Evolutionary conservation across 2,329 filamentous ascomycete species (phyloP), one percentile per base, ranked within the genome.

Genomic region (Colletotrichum tanaceti): DNA sequence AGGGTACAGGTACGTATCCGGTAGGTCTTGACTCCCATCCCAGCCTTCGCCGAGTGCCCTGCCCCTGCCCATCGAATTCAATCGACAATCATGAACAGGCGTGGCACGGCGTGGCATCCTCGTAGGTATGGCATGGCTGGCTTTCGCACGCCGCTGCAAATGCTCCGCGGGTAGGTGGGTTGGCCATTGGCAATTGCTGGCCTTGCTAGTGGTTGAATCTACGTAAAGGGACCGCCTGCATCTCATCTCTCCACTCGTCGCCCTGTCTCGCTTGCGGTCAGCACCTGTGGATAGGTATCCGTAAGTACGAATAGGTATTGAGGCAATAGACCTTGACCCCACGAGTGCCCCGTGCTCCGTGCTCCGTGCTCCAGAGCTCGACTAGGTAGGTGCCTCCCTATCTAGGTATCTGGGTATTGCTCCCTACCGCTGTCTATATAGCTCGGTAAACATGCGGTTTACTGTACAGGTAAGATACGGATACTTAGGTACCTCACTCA

Each of bases 101-200:
- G 24, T 20, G 55, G 39, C 18, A 22, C 35, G 32, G 32, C 57
- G 35, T 28, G 24, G 41, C 43, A 22, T n/a, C n/a, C n/a, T n/a
- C n/a, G n/a, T n/a, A n/a, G n/a, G n/a, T 18, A 22, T 46, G 32
- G 32, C 57, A 47, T 28, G 24, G n/a, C 43, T 49, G 57, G 57
- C 28, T 28, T 35, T 59, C 9, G 49, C 46, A 46, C 39, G 63
- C 58, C 61, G 63, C 28, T 6, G 28, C 32, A 53, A 24, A 47
- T 49, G 35, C 57, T 41, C 54, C 55, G 43, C 43, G 1, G 9
- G 32, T 35, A 2, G n/a, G 55, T 35, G 38, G 63, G 57, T 46
- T 65, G 63, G 61, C 63, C 50, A 66, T 53, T 65, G 63, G 61
- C 63, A 43, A 66, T 53, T 64, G 18, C 65, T 47, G 52, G 46